Base-by-base conservation (phyloP, 495 filamentous ascomycete genomes). In the Antarctomyces pellizariae region DNA sequence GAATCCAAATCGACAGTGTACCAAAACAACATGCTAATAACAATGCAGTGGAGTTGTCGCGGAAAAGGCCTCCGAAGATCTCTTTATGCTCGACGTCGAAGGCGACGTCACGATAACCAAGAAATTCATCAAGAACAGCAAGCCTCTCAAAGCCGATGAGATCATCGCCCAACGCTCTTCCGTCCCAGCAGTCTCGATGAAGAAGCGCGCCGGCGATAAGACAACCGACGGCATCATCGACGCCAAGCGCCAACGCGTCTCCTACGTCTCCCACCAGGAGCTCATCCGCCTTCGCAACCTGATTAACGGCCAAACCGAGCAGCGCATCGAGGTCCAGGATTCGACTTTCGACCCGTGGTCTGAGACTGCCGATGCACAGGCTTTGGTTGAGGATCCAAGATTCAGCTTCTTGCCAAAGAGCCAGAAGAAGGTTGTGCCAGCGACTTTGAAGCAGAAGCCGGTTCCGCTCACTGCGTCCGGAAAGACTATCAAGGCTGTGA, bases 141-240 rank as follows among this genome's bases (percentile, higher is more conserved):
- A 86, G 47, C 55, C 62, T 7, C 62, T 95, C 29, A 90, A 77
- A 49, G 61, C 69, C 28, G 82, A 95, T 36, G 75, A 93, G 45
- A 95, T 97, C 32, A 65, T 97, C 28, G 71, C 78, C 3, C 59
- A 67, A 35, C 67, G 86, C 21, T 89, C 79, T 19, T 74, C 67
- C 3, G 60, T 93, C 13, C 72, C 78, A 0, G 69, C 71, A 3
- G 63, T 95, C 1, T 60, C 73, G 13, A 56, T 62, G 17, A 62
- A 69, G 34, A 97, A 93, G 49, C 67, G 86, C 16, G 38, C 61
- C 8, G 64, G 58, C 21, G 47, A 52, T 10, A 54, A 56, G 36
- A 57, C 50, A 13, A 55, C 55, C 12, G 52, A 64, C 34, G 79
- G 78, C 11, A 54, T 89, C n/a, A 50, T 80, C 26, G 61, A 63